Evolutionary conservation across 2,329 filamentous ascomycete species (phyloP).

Genomic region (Phialophora chinensis): DNA sequence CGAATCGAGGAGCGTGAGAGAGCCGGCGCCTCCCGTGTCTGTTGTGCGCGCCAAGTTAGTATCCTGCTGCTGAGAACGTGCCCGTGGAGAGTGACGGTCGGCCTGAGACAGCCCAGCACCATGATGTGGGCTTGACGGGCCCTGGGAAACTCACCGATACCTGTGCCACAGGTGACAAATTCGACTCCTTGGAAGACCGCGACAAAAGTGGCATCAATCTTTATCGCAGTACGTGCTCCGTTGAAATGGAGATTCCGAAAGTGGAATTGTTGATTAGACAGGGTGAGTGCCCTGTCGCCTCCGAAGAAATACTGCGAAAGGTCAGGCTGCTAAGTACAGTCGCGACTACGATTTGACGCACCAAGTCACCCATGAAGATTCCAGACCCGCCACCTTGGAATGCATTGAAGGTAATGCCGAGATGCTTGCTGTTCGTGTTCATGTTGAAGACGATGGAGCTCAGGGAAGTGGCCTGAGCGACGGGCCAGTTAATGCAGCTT

Average conservation of each 20-base stretch:
- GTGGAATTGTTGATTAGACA: conserved; percentile 7
- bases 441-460: conserved; percentile 1
- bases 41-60: no score
- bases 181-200: neutral
- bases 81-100: no score
- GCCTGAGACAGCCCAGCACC: no score
- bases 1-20: conserved; percentile 1
- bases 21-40: neutral
- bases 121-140: no score
- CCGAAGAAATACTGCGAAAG: neutral
- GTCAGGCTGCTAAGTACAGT: neutral
- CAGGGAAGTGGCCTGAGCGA: neutral
- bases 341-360: neutral
- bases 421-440: conserved; percentile 3
- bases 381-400: conserved; percentile 1
- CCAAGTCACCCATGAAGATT: conserved; percentile 5
- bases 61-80: no score
- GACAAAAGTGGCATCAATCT: neutral
- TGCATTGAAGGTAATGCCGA: neutral
- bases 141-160: neutral
- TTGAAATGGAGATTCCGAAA: conserved; percentile 3
- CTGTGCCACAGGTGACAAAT: neutral
- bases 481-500: conserved; percentile 1
- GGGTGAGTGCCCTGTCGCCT: neutral
- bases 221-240: neutral